Evolutionary conservation across 257 asterid genomes (phyloP), one percentile per base, ranked within the genome.

Genomic region (Ophiorrhiza pumila): DNA sequence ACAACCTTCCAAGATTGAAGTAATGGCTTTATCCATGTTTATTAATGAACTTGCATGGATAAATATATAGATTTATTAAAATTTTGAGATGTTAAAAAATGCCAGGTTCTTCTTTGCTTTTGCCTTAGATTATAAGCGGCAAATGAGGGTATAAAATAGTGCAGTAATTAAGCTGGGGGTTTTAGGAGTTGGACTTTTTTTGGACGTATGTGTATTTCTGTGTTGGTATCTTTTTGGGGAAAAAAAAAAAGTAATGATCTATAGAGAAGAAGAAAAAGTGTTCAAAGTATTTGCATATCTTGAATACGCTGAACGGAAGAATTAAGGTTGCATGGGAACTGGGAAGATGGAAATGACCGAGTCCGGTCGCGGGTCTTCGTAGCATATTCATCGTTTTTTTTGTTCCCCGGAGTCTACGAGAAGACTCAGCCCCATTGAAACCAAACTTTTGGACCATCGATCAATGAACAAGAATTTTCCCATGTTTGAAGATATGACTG

Each of bases 351-450:
- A 78, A 72, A 55, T 2, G 85, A 81, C 85, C n/a, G 29, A 35
- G 79, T 81, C 85, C 29, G 68, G 53, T 74, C 72, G 32, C n/a
- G 65, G 64, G 41, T 39, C 61, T 47, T 61, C 57, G 46, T 42
- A 32, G 20, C 39, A 56, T 63, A 47, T 78, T 58, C 49, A 3
- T 11, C 29, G 3, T 7, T 34, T 11, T 17, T 68, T 65, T 62
- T 52, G 82, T 27, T 29, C 15, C 64, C 14, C 62, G 49, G 31
- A 78, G 91, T 87, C 94, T 74, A 85, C 87, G 73, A 80, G 79
- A 86, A 82, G 97, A 87, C 92, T 29, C 45, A 72, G 90, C 88
- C 89, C 69, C 84, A 41, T 83, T 81, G 91, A 87, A 84, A 85
- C 66, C 69, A 63, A 43, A 23, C 23, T 31, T 75, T 72, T 76